These are phyloP conservation scores for Leccinum olivaceopallidum DNA, from an alignment of 768 basidiomycete genomes.

Conservation along the genomic window DNA sequence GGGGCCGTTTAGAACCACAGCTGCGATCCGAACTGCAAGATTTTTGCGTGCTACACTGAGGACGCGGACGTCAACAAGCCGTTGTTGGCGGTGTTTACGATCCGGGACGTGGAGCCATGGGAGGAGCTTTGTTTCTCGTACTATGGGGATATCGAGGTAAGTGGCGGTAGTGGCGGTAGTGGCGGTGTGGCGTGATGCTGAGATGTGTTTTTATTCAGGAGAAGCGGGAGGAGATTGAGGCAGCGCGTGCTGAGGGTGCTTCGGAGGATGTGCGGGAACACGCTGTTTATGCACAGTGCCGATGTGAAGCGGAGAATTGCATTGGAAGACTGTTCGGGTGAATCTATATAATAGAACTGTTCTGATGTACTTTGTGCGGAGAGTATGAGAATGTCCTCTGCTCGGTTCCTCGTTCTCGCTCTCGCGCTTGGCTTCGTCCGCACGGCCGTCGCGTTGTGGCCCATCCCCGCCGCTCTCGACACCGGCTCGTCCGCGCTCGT, in stretches of 20 bases:
- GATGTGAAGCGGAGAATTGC: constrained; percentile 54
- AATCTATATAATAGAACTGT: background rate
- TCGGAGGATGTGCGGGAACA: constrained; percentile 27
- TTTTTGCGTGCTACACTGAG: constrained; percentile 77
- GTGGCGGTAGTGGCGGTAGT: background rate
- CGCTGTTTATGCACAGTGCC: constrained; percentile 49
- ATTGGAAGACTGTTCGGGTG: constrained; percentile 38
- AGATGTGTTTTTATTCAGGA: constrained; percentile 11
- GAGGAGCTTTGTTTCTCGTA: constrained; percentile 84
- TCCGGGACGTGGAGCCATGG: constrained; percentile 56
- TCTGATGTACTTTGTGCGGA: too few species aligned
- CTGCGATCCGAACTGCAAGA: constrained; percentile 80
- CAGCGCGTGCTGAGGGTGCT: background rate
- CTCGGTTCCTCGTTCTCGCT: background rate
- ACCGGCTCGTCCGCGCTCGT: constrained; percentile 19
- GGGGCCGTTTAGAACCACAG: constrained; percentile 73
- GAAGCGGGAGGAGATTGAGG: constrained; percentile 23
- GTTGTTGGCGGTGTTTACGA: constrained; percentile 65
- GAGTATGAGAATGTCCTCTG: background rate
- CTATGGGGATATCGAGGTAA: constrained; percentile 52
- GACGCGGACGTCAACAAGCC: constrained; percentile 74
- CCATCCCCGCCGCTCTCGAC: background rate
- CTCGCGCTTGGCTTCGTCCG: constrained; percentile 6
- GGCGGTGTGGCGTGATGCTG: background rate
- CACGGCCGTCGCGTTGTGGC: background rate